A percentile compares a stretch with the other conserved stretches of the same genome.
Conservation (phyloP, 164 flowering plant genomes). For the Paratinospora sagittata region DNA sequence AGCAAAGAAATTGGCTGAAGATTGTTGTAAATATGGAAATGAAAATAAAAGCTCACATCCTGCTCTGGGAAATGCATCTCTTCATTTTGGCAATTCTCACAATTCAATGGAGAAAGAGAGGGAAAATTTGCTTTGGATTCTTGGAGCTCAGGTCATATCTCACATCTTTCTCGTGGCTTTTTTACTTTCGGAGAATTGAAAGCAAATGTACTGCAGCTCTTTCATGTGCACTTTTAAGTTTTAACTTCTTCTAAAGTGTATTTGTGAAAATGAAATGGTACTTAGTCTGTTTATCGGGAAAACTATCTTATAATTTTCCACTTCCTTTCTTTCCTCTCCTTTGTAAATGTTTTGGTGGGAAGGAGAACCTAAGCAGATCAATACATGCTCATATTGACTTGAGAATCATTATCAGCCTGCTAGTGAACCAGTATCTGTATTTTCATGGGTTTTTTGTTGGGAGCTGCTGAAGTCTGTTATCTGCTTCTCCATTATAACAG, state of each 20-base stretch:
- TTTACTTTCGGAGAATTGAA: not conserved
- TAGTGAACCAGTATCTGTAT: not conserved
- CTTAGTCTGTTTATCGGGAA: not conserved
- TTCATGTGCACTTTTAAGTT: not conserved
- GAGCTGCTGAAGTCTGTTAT: not conserved
- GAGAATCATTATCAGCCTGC: not conserved
- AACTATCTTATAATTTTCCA: too few species aligned
- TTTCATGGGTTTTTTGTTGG: not conserved
- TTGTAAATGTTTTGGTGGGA: too few species aligned
- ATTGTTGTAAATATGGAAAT: slow-evolving; percentile 60
- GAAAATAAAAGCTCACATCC: slow-evolving; percentile 35
- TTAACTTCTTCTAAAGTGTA: not conserved
- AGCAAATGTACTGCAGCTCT: not conserved
- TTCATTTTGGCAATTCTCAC: slow-evolving; percentile 54
- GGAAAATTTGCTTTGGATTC: slow-evolving; percentile 41
- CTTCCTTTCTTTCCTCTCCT: too few species aligned
- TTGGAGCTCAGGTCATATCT: slow-evolving; percentile 49
- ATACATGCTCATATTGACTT: not conserved
- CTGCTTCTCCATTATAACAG: not conserved
- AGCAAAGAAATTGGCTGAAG: slow-evolving; percentile 63
- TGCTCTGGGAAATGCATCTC: slow-evolving; percentile 48
- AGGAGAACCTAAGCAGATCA: too few species aligned
- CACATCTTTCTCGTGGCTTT: not conserved
- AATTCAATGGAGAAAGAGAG: slow-evolving; percentile 52
- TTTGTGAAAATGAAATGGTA: not conserved